Conservation (phyloP, 192 early-diverging fungal genomes). For the Pilobolus umbonatus region DNA sequence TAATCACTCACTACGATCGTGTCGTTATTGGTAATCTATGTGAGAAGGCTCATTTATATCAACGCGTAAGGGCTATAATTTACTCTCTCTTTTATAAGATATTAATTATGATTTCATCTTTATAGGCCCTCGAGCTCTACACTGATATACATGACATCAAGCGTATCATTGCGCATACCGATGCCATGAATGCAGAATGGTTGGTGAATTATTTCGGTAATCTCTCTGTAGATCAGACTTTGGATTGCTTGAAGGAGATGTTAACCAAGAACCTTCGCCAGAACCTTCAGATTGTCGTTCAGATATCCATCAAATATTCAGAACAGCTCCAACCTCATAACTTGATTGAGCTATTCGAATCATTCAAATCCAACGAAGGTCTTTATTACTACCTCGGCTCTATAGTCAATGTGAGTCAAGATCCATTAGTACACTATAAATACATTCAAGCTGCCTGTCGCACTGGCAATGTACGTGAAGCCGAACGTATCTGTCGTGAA, state of each 20-base stretch:
- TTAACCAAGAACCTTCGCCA: constrained; percentile 86
- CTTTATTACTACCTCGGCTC: constrained; percentile 97
- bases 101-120: background rate
- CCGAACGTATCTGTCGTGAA: constrained; percentile 95
- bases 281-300: constrained; percentile 93
- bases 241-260: constrained; percentile 94
- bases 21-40: constrained; percentile 87
- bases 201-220: constrained; percentile 92
- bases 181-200: constrained; percentile 85
- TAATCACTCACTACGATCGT: constrained; percentile 95
- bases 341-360: constrained; percentile 91
- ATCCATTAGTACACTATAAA: constrained; percentile 95
- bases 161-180: constrained; percentile 87
- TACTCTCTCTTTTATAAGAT: too few relatives aligned
- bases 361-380: constrained; percentile 84
- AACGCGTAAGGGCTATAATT: constrained; percentile 57
- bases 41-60: constrained; percentile 97
- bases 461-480: constrained; percentile 94
- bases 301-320: constrained; percentile 95
- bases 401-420: constrained; percentile 92
- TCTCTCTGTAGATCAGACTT: constrained; percentile 93
- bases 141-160: constrained; percentile 96
- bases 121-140: constrained; percentile 89
- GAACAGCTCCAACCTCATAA: constrained; percentile 87
- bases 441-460: constrained; percentile 95